Percentiles rank a stretch among this genome's conserved stretches.
Evolutionary conservation across 2,329 filamentous ascomycete genomes (phyloP).

Genomic region (Chrysoporthe austroafricana): DNA sequence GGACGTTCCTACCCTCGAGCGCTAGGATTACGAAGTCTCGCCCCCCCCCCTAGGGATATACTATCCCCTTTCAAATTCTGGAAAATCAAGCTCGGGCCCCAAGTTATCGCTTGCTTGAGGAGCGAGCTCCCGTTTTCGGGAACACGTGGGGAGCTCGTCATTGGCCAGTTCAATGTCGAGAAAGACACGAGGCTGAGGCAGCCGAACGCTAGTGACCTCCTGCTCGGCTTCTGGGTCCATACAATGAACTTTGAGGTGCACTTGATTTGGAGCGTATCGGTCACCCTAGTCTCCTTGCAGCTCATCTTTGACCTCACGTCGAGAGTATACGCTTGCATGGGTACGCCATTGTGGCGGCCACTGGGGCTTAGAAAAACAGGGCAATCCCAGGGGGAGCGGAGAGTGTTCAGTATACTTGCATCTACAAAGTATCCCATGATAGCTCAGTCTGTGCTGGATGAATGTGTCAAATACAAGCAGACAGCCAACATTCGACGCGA

Average conservation of each 20-base stretch:
- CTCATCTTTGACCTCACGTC: rapidly evolving
- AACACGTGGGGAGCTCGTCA: background rate
- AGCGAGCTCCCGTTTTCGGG: background rate
- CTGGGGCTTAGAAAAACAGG: background rate
- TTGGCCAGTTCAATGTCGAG: background rate
- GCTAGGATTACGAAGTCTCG: background rate
- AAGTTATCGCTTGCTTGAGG: background rate
- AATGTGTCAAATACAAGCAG: background rate
- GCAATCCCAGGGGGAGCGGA: background rate
- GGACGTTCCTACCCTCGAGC: background rate
- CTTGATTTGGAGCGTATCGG: background rate
- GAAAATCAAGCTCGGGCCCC: background rate
- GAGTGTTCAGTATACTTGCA: too few relatives aligned
- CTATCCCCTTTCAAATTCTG: background rate
- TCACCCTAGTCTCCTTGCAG: too few relatives aligned
- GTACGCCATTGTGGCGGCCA: background rate
- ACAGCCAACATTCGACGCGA: background rate
- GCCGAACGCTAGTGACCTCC: background rate
- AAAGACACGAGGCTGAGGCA: background rate
- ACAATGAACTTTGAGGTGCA: background rate
- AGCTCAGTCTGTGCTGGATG: background rate
- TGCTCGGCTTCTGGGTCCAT: background rate
- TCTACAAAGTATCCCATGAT: too few relatives aligned
- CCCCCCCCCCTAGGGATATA: background rate
- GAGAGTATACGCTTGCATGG: background rate